A percentile compares a stretch with the other conserved stretches of the same genome.
phyloP scores from a whole-genome alignment of 169 alveolate species.

The Cryptosporidium meleagridis region DNA sequence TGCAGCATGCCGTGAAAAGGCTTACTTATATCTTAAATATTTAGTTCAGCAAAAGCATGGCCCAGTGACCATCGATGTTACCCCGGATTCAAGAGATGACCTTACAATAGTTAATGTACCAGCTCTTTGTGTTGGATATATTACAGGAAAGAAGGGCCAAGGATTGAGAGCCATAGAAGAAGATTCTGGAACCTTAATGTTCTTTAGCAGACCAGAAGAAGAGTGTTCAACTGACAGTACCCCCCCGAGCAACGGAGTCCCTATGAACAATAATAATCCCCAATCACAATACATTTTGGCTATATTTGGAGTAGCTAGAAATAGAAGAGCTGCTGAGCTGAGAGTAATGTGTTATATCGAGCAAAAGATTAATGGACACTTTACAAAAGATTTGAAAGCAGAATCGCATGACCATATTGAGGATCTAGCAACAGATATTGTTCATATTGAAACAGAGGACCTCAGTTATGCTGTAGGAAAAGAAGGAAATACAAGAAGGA shows the following conservation, averaged over 20 bases:
- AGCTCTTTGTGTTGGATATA: conserved; percentile 79
- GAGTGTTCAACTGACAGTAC: conserved; percentile 26
- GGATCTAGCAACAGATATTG: conserved; percentile 65
- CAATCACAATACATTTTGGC: conserved; percentile 46
- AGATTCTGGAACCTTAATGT: conserved; percentile 81
- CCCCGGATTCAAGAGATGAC: conserved; percentile 77
- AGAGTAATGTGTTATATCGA: conserved; percentile 72
- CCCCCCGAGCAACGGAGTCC: neutral
- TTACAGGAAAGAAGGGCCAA: conserved; percentile 80
- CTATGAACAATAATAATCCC: neutral
- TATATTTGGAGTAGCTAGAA: conserved; percentile 58
- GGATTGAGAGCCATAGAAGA: conserved; percentile 81
- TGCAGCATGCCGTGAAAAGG: conserved; percentile 73
- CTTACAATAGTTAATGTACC: conserved; percentile 77
- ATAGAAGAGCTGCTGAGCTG: conserved; percentile 70
- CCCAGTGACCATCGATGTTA: conserved; percentile 78
- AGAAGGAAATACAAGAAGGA: conserved; percentile 80
- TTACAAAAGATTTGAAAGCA: conserved; percentile 55
- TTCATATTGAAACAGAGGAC: conserved; percentile 71
- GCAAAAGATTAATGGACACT: conserved; percentile 60
- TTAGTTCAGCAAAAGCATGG: conserved; percentile 82
- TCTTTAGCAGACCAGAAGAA: conserved; percentile 75
- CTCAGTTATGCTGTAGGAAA: conserved; percentile 80
- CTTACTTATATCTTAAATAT: conserved; percentile 77
- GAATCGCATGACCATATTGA: conserved; percentile 47